phyloP scores from a whole-genome alignment of 257 asterid genomes.

The Parsonsia alboflavescens region DNA sequence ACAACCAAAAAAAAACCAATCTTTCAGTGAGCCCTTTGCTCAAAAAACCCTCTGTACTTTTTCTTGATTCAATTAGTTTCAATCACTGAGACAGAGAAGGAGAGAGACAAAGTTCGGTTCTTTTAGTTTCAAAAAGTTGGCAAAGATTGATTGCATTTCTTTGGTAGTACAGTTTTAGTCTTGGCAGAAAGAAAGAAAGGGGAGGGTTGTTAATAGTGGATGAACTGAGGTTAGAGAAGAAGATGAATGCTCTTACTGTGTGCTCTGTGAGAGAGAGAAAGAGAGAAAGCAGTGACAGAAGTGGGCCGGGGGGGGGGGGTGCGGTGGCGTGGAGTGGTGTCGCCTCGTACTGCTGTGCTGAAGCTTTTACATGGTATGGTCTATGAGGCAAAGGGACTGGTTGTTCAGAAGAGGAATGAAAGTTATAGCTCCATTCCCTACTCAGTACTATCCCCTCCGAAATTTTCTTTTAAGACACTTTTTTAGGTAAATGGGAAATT shows the following conservation, averaged over 20 bases:
- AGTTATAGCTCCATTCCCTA: neutral
- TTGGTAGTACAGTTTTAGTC: neutral
- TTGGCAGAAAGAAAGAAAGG: neutral
- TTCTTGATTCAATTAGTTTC: neutral
- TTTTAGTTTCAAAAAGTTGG: conserved; percentile 17
- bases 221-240: neutral
- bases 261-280: neutral
- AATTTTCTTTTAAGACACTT: no score
- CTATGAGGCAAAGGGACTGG: conserved; percentile 1
- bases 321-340: neutral
- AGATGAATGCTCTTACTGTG: neutral
- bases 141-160: neutral
- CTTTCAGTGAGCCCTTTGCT: neutral
- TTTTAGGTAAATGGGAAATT: no score
- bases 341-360: neutral
- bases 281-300: conserved; percentile 5
- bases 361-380: conserved; percentile 22
- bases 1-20: neutral
- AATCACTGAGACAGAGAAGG: neutral
- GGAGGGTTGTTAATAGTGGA: neutral
- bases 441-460: no score
- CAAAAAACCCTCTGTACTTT: neutral
- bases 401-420: neutral
- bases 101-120: neutral
- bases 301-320: neutral